Evolutionary conservation across 2,329 filamentous ascomycete genomes (phyloP).

Genomic region (Monilinia vaccinii-corymbosi): DNA sequence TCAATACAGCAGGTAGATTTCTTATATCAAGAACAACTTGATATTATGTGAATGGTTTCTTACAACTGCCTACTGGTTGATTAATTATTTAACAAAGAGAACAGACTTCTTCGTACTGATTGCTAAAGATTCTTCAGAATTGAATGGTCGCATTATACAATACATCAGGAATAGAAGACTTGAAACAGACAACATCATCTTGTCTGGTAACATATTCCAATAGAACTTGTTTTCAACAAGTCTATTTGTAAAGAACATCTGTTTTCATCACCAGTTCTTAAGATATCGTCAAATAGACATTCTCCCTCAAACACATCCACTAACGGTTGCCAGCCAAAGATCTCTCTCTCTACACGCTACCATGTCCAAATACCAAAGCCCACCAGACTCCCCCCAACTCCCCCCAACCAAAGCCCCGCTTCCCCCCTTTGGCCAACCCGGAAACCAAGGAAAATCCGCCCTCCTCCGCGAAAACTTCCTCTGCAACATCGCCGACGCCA

Average conservation of each 20-base stretch:
- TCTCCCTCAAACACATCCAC: neutral
- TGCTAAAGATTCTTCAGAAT: neutral
- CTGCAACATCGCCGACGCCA: neutral
- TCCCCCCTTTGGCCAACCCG: neutral
- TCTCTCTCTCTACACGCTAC: neutral
- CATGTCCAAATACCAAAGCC: neutral
- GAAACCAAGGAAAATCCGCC: neutral
- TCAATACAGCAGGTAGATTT: neutral
- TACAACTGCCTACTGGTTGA: neutral
- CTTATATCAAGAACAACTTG: neutral
- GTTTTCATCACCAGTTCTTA: neutral
- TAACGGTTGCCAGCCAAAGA: neutral
- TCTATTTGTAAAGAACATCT: neutral
- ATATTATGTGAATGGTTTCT: neutral
- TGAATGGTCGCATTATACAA: rapidly evolving
- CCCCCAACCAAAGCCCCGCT: neutral
- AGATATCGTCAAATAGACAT: no score
- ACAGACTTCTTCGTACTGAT: neutral
- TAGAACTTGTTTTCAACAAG: neutral
- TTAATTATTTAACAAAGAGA: neutral
- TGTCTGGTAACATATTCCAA: neutral
- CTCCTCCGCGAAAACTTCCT: neutral
- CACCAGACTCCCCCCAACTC: neutral
- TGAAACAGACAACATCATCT: no score
- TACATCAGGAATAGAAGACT: no score